These are phyloP conservation scores for Aspergillus sp. DNA, from an alignment of 2,329 filamentous ascomycete genomes.

Conservation along the genomic window DNA sequence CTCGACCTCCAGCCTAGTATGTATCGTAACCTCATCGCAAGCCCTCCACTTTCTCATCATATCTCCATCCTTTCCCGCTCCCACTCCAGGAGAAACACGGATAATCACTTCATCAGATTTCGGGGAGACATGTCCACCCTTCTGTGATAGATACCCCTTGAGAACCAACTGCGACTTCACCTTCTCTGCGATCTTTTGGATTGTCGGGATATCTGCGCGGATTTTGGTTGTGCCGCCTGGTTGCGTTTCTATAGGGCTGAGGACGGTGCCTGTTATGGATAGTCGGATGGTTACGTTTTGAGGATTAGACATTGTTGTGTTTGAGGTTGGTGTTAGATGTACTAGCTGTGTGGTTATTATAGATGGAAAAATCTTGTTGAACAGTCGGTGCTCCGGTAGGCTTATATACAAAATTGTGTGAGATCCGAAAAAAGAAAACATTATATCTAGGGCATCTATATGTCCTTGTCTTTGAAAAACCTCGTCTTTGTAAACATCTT, in stretches of 20 bases:
- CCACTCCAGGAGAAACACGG: background rate
- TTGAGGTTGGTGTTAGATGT: too few relatives aligned
- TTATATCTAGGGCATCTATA: too few relatives aligned
- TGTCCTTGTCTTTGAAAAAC: too few relatives aligned
- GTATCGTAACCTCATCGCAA: background rate
- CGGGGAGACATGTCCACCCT: background rate
- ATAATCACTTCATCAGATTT: background rate
- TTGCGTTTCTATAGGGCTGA: background rate
- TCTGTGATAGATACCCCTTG: background rate
- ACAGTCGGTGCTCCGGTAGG: too few relatives aligned
- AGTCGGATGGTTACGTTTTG: too few relatives aligned
- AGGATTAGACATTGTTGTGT: too few relatives aligned
- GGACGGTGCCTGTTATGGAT: background rate
- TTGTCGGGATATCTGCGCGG: background rate
- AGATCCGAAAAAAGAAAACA: too few relatives aligned
- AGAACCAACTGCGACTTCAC: background rate
- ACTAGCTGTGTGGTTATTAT: too few relatives aligned
- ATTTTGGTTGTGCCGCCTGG: background rate
- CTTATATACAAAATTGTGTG: too few relatives aligned
- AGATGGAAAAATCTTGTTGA: too few relatives aligned
- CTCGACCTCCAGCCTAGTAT: background rate
- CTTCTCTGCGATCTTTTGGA: background rate
- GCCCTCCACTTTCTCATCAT: background rate
- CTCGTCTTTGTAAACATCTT: too few relatives aligned
- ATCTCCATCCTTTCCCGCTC: background rate